Evolutionary conservation across 208 protist genomes (phyloP).

Genomic region (Novymonas esmeraldas): DNA sequence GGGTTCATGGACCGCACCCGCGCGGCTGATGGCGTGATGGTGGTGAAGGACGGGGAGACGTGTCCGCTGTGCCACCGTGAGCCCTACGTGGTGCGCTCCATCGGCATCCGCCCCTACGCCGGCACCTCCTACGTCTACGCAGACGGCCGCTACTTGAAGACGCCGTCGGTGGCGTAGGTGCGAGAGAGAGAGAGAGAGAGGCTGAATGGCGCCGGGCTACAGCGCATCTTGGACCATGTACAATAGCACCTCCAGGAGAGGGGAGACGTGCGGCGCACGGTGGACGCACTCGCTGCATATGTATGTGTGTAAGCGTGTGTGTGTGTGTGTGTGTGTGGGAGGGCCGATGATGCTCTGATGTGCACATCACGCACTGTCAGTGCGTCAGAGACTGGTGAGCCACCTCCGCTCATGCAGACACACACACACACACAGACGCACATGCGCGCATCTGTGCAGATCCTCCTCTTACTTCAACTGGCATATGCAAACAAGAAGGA

Average conservation of each 20-base stretch:
- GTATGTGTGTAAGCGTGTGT: background rate
- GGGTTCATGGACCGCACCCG: background rate
- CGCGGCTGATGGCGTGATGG: background rate
- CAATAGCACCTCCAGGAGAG: no score
- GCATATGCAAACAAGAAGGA: no score
- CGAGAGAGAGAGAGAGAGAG: no score
- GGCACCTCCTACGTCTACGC: conserved; percentile 69
- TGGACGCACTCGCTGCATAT: background rate
- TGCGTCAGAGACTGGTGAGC: no score
- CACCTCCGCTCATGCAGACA: no score
- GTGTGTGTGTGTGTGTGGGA: background rate
- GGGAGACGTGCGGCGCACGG: no score
- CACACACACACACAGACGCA: no score
- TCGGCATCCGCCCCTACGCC: conserved; percentile 54
- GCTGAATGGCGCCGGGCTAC: no score
- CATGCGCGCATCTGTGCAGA: background rate
- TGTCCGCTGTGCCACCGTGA: conserved; percentile 71
- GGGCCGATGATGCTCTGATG: background rate
- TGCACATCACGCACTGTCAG: no score
- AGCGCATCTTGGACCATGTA: no score
- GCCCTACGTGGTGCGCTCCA: conserved; percentile 35
- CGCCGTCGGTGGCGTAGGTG: conserved; percentile 6
- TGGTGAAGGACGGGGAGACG: conserved; percentile 12
- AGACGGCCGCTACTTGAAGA: conserved; percentile 38
- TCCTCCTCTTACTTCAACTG: no score